These are phyloP conservation scores for Misopates orontium DNA, from an alignment of 257 asterid species.

Conservation along the genomic window DNA sequence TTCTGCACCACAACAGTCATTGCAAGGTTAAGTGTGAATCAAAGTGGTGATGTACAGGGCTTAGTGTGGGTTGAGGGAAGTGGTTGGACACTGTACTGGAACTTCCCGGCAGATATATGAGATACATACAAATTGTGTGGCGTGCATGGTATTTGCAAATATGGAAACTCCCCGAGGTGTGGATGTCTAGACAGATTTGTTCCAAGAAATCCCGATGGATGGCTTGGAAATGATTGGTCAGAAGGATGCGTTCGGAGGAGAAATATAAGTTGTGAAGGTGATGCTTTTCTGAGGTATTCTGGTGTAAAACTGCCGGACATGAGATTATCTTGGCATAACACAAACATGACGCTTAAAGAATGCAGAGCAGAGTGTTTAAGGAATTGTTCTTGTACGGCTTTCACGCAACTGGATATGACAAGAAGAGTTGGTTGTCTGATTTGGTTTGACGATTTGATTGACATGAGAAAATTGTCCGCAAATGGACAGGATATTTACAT, in stretches of 20 bases:
- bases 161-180: slow-evolving; percentile 31
- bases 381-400: slow-evolving; percentile 49
- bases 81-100: slow-evolving; percentile 31
- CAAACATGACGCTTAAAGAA: slow-evolving; percentile 34
- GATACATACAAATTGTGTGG: slow-evolving; percentile 48
- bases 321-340: slow-evolving; percentile 25
- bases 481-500: slow-evolving; percentile 32
- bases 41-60: slow-evolving; percentile 21
- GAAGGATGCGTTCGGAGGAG: no score
- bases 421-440: slow-evolving; percentile 41
- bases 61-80: slow-evolving; percentile 33
- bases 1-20: slow-evolving; percentile 4
- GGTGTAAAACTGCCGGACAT: slow-evolving; percentile 41
- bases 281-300: slow-evolving; percentile 29
- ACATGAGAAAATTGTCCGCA: slow-evolving; percentile 26
- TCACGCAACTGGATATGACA: slow-evolving; percentile 34
- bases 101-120: slow-evolving; percentile 35
- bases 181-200: slow-evolving; percentile 28
- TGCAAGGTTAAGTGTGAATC: slow-evolving; percentile 15
- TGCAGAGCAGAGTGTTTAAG: slow-evolving; percentile 35
- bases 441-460: slow-evolving; percentile 43
- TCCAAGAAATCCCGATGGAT: no score
- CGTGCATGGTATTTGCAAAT: slow-evolving; percentile 35
- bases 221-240: no score
- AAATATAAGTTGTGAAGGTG: slow-evolving; percentile 30